phyloP scores from a whole-genome alignment of 345 rosid species.

The Cardamine resedifolia region DNA sequence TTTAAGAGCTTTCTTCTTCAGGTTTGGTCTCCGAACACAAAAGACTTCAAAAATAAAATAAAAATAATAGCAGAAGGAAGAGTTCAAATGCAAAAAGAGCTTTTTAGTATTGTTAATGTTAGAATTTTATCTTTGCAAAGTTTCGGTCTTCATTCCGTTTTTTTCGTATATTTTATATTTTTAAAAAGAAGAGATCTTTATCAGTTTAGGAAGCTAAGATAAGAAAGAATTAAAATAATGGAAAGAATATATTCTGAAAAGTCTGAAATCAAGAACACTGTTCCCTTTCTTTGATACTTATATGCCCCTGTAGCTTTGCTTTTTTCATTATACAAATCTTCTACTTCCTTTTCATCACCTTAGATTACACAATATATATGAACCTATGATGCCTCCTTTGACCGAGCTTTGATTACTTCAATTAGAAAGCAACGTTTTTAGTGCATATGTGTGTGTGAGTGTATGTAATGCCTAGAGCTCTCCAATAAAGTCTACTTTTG shows the following conservation, averaged over 20 bases:
- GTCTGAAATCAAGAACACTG: slow-evolving; percentile 39
- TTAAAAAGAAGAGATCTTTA: slow-evolving; percentile 31
- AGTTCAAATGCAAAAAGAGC: slow-evolving; percentile 12
- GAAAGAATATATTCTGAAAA: slow-evolving; percentile 33
- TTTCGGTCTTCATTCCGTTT: slow-evolving; percentile 12
- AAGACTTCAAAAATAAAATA: background rate
- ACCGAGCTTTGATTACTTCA: slow-evolving; percentile 35
- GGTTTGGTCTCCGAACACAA: slow-evolving; percentile 15
- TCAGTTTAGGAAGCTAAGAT: slow-evolving; percentile 31
- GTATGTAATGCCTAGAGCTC: background rate
- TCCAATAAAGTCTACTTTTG: background rate
- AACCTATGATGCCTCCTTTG: slow-evolving; percentile 27
- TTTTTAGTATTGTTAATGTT: background rate
- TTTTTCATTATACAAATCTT: slow-evolving; percentile 17
- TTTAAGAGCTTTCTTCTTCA: slow-evolving; percentile 33
- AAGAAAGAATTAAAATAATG: slow-evolving; percentile 28
- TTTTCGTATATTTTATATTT: background rate
- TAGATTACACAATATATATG: slow-evolving; percentile 14
- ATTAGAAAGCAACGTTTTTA: slow-evolving; percentile 19
- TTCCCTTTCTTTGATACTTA: slow-evolving; percentile 38
- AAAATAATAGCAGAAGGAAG: slow-evolving; percentile 1
- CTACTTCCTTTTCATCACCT: background rate
- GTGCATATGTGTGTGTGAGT: background rate
- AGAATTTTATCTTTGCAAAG: slow-evolving; percentile 7
- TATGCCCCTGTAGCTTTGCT: slow-evolving; percentile 25